These are phyloP conservation scores for Hibiscus mutabilis DNA, from an alignment of 345 rosid genomes.

Conservation along the genomic window DNA sequence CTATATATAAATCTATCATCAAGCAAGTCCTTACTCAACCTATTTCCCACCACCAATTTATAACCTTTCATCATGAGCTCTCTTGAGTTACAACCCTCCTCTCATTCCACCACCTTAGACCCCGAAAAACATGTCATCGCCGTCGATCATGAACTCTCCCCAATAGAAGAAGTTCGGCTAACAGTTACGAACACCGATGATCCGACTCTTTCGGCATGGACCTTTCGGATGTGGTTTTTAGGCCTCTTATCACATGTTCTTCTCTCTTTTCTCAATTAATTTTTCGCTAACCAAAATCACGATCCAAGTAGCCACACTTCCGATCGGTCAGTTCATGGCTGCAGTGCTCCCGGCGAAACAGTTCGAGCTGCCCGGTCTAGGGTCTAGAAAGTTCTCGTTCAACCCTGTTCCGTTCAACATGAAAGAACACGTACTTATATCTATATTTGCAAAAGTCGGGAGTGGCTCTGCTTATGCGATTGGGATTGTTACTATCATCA, in stretches of 20 bases:
- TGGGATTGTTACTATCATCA: conserved; percentile 28
- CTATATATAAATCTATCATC: background rate
- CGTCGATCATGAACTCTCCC: conserved; percentile 10
- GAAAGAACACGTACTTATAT: conserved; percentile 32
- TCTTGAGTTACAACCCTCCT: background rate
- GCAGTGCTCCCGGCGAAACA: conserved; percentile 17
- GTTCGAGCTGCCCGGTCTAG: conserved; percentile 26
- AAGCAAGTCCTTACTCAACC: background rate
- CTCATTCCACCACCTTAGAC: background rate
- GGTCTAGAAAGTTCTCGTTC: conserved; percentile 23
- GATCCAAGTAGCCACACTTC: conserved; percentile 28
- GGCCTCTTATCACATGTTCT: conserved; percentile 24
- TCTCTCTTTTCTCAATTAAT: conserved; percentile 25
- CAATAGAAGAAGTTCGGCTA: conserved; percentile 21
- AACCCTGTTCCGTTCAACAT: conserved; percentile 36
- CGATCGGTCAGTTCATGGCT: conserved; percentile 39
- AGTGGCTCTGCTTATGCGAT: conserved; percentile 33
- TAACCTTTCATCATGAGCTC: background rate
- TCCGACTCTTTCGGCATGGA: conserved; percentile 23
- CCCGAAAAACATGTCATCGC: background rate
- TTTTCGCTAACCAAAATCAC: conserved; percentile 27
- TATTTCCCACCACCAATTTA: background rate
- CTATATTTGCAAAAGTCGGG: conserved; percentile 34
- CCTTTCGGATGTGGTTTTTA: conserved; percentile 29
- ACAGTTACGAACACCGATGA: conserved; percentile 25